Percentiles rank a stretch among this genome's conserved stretches.
Conservation (phyloP, 805 yeast genomes). For the Priceomyces fermenticarens region DNA sequence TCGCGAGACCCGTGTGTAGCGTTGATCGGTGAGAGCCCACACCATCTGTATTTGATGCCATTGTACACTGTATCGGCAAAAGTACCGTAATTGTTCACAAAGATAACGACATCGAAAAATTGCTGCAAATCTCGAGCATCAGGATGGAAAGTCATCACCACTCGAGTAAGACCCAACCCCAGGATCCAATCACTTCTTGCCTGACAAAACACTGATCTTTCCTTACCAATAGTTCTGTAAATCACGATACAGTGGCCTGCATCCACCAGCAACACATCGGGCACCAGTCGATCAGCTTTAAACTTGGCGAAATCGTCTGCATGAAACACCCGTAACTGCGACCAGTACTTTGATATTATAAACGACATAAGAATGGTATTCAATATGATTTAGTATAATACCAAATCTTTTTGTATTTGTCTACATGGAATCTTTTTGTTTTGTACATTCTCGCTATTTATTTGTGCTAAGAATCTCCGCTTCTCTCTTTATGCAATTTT, state of each 20-base stretch:
- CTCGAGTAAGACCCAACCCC: slow-evolving; percentile 3
- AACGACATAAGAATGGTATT: too few species aligned
- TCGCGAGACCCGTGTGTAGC: not conserved
- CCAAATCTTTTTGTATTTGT: too few species aligned
- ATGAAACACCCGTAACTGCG: too few species aligned
- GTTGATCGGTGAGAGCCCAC: slow-evolving; percentile 6
- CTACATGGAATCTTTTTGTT: too few species aligned
- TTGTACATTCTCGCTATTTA: too few species aligned
- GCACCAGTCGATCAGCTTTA: too few species aligned
- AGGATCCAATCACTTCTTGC: slow-evolving; percentile 1
- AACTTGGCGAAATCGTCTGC: too few species aligned
- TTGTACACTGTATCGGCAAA: slow-evolving; percentile 11
- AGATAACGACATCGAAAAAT: slow-evolving; percentile 1
- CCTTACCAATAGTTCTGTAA: not conserved
- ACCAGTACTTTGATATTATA: too few species aligned
- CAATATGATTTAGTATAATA: too few species aligned
- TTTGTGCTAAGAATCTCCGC: slow-evolving; percentile 6
- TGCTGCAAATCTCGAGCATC: not conserved
- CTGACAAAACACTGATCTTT: slow-evolving; percentile 1
- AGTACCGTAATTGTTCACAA: slow-evolving; percentile 7
- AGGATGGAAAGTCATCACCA: slow-evolving; percentile 4
- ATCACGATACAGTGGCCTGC: too few species aligned
- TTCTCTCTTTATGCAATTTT: slow-evolving; percentile 26
- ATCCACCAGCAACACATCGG: too few species aligned
- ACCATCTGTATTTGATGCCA: slow-evolving; percentile 9